phyloP scores from a whole-genome alignment of 306 rosid species.

The Trifolium repens region DNA sequence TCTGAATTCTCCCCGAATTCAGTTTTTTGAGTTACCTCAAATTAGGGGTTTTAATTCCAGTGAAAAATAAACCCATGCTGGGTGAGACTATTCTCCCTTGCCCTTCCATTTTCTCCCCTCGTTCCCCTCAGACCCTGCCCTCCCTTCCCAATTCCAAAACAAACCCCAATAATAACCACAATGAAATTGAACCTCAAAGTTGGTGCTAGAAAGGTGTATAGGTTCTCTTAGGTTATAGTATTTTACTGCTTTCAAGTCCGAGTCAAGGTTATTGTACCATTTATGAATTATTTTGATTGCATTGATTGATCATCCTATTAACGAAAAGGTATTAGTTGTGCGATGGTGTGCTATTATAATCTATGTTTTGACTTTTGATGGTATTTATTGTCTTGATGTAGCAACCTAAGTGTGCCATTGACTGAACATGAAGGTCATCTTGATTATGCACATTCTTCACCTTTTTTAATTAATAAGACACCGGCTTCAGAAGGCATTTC shows the following conservation, averaged over 20 bases:
- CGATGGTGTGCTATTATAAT: conserved; percentile 22
- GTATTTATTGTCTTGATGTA: conserved; percentile 45
- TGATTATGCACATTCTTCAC: conserved; percentile 52
- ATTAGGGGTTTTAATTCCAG: neutral
- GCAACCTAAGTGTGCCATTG: conserved; percentile 50
- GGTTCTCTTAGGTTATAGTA: conserved; percentile 19
- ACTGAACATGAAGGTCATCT: conserved; percentile 47
- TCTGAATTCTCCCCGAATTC: neutral
- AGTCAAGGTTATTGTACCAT: conserved; percentile 24
- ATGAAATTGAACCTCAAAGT: conserved; percentile 16
- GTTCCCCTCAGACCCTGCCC: neutral
- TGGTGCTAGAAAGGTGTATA: conserved; percentile 24
- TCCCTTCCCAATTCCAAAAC: neutral
- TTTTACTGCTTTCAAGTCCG: conserved; percentile 20
- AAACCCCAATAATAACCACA: conserved; percentile 13
- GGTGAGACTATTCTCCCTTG: neutral
- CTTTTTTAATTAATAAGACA: conserved; percentile 44
- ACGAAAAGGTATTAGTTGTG: conserved; percentile 17
- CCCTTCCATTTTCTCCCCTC: neutral
- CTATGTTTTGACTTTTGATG: conserved; percentile 9
- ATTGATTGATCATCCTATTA: conserved; percentile 26
- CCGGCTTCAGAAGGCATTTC: conserved; percentile 51
- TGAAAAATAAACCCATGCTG: neutral
- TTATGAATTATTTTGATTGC: conserved; percentile 20
- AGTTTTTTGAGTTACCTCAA: neutral